Percentiles rank a stretch among this genome's conserved stretches.
These are phyloP conservation scores for Oryza nivara DNA, from an alignment of 176 grass and related monocot genomes.

Conservation along the genomic window DNA sequence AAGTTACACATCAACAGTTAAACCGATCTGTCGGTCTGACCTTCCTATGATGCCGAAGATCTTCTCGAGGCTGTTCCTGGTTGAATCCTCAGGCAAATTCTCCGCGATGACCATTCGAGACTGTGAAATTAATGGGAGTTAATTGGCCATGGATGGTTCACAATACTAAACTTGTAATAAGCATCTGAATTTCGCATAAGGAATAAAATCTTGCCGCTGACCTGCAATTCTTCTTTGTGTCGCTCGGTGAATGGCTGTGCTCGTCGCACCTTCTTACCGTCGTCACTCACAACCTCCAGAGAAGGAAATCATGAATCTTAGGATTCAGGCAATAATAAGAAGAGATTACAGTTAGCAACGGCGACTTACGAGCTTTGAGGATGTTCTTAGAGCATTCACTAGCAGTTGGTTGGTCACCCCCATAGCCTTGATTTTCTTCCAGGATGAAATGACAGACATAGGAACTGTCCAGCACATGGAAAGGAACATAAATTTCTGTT, in stretches of 20 bases:
- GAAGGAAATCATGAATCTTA: not conserved
- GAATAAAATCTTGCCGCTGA: not conserved
- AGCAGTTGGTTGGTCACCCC: slow-evolving; percentile 53
- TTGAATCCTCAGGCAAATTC: slow-evolving; percentile 61
- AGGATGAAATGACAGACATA: slow-evolving; percentile 63
- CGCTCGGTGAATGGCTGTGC: slow-evolving; percentile 51
- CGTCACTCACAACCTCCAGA: slow-evolving; percentile 55
- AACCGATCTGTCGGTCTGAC: slow-evolving; percentile 31
- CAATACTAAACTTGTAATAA: not conserved
- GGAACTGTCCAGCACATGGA: slow-evolving; percentile 46
- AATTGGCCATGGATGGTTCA: not conserved
- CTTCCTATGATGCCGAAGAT: slow-evolving; percentile 65
- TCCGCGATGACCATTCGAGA: slow-evolving; percentile 68
- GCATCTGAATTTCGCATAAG: not conserved
- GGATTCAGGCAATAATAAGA: not conserved
- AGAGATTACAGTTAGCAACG: not conserved
- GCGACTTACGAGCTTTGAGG: slow-evolving; percentile 52
- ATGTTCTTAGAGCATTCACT: slow-evolving; percentile 56
- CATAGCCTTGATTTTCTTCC: slow-evolving; percentile 71
- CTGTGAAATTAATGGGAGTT: slow-evolving; percentile 27
- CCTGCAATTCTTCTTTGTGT: slow-evolving; percentile 72
- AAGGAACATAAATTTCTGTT: slow-evolving; percentile 1
- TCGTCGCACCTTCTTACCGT: slow-evolving; percentile 59
- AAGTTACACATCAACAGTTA: not conserved
- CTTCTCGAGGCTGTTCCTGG: slow-evolving; percentile 58